These are phyloP conservation scores for Naumovozyma castellii DNA, from an alignment of 805 yeast species.

Conservation along the genomic window DNA sequence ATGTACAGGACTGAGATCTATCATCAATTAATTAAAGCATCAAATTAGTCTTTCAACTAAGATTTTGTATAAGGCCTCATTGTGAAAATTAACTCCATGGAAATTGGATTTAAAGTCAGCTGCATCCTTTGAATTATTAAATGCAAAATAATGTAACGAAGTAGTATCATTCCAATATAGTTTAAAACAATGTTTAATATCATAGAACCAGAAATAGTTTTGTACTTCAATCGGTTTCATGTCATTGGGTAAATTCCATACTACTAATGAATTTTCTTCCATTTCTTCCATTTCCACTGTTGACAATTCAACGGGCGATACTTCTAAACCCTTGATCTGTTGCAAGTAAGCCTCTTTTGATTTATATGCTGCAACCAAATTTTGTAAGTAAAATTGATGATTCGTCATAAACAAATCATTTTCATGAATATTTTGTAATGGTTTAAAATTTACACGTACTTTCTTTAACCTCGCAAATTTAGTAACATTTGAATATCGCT, in stretches of 20 bases:
- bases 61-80: constrained; percentile 9
- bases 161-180: constrained; percentile 18
- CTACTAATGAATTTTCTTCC: constrained; percentile 17
- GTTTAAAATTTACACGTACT: constrained; percentile 13
- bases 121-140: constrained; percentile 39
- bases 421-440: background rate
- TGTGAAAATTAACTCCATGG: constrained; percentile 35
- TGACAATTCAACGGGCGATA: background rate
- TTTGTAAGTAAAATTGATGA: background rate
- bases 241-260: constrained; percentile 25
- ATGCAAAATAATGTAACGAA: constrained; percentile 27
- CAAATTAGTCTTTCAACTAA: constrained; percentile 14
- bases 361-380: constrained; percentile 17
- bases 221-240: constrained; percentile 10
- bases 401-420: background rate
- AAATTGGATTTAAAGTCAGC: constrained; percentile 41
- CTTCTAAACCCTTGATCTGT: background rate
- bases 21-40: background rate
- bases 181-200: constrained; percentile 22
- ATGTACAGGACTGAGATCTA: background rate
- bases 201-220: constrained; percentile 26
- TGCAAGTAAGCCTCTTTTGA: constrained; percentile 13
- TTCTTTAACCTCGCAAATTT: constrained; percentile 13
- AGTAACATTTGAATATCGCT: constrained; percentile 9
- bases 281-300: constrained; percentile 4